Base-by-base conservation (phyloP, 345 rosid genomes). In the Pistacia vera region DNA sequence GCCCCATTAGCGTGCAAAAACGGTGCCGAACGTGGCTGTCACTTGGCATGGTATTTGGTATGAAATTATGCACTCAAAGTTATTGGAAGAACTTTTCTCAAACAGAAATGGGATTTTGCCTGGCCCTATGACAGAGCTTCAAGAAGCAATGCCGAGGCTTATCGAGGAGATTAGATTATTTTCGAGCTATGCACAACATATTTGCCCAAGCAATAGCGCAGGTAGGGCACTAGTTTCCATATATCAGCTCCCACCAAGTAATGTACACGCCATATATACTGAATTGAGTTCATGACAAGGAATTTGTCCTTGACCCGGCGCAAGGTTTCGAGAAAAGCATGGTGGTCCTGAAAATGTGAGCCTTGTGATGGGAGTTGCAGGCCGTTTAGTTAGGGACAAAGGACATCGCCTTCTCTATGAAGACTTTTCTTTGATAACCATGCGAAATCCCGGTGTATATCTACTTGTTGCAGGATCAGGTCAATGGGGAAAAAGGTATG, bases 31-130 rank as follows among this genome's bases (percentile, higher is more conserved):
- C 66, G 79, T 90, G 17, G 95, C 90, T 6, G 95, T 87, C 68
- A 94, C 93, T 1, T 90, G 98, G 95, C 96, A 89, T 38, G 96
- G 93, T 10, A 89, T 89, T 33, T 85, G 91, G 94, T 87, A 85
- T 51, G 98, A 92, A 84, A 89, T 85, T 63, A 87, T 94, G 82
- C 92, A 92, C 85, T 92, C 96, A 0, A 87, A 8, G 75, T 44
- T 89, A n/a, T 83, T 88, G 16, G 85, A 88, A 81, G 98, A 90
- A 70, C 92, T 88, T 51, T 83, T 79, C 14, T 63, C 81, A 16
- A 77, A 83, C 70, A 83, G 82, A 4, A 78, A 77, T 6, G 80
- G 73, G 54, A 30, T 30, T 20, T 44, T 70, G 36, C 83, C 84
- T 8, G 77, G 68, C 5, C 71, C 78, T 18, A 66, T 74, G 71